These are phyloP conservation scores for Nannochloris sp. DNA, from an alignment of 139 green algal genomes.

Conservation along the genomic window DNA sequence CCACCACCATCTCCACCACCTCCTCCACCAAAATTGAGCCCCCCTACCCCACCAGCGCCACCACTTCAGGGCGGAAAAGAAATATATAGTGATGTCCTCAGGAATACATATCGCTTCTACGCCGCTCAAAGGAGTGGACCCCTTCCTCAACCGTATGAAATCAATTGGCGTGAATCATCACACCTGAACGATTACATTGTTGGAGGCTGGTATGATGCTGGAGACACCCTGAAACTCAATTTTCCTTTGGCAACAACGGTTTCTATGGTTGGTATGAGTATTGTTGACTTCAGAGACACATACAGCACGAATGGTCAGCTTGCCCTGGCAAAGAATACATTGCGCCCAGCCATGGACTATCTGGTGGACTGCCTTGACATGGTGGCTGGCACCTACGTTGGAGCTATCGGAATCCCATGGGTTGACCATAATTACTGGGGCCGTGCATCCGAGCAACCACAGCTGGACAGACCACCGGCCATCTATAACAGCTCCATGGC, in stretches of 20 bases:
- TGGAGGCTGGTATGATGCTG: conserved; percentile 15
- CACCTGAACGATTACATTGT: conserved; percentile 8
- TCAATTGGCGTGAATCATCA: conserved; percentile 1
- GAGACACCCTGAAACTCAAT: conserved; percentile 12
- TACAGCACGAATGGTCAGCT: conserved; percentile 1
- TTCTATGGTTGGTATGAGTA: background rate
- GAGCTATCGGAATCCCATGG: conserved; percentile 3
- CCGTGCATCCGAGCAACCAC: background rate
- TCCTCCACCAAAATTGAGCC: background rate
- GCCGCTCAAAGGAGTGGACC: conserved; percentile 11
- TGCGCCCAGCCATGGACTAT: conserved; percentile 1
- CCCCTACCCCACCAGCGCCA: background rate
- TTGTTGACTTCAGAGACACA: conserved; percentile 4
- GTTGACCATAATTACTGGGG: conserved; percentile 12
- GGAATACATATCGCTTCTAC: conserved; percentile 10
- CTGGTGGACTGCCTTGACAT: background rate
- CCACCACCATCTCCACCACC: background rate
- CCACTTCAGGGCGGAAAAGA: background rate
- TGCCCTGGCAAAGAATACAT: background rate
- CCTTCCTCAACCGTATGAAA: background rate
- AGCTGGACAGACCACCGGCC: background rate
- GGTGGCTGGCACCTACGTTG: background rate
- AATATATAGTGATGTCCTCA: conserved; percentile 5
- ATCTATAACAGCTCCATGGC: background rate
- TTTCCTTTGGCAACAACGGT: conserved; percentile 8